phyloP scores from a whole-genome alignment of 2,329 filamentous ascomycete species.

The Davidsoniella australis region DNA sequence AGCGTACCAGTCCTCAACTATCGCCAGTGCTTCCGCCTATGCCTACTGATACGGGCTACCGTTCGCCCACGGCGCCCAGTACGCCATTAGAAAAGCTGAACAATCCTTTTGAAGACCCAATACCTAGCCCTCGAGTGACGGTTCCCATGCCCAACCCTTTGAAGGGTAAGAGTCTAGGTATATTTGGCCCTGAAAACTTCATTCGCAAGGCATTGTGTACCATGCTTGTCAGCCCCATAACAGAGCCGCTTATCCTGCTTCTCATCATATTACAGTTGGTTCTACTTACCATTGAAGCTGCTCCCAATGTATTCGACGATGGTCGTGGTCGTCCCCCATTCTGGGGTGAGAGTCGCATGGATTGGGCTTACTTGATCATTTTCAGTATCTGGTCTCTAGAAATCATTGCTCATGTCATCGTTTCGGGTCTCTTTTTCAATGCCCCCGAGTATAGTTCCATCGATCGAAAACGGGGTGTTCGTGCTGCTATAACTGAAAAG shows the following conservation, averaged over 20 bases:
- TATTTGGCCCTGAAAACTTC: conserved; percentile 65
- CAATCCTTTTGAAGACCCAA: conserved; percentile 11
- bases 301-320: conserved; percentile 48
- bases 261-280: conserved; percentile 80
- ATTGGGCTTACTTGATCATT: conserved; percentile 65
- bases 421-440: conserved; percentile 86
- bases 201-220: conserved; percentile 64
- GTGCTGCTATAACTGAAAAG: conserved; percentile 57
- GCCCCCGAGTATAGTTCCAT: conserved; percentile 83
- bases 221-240: conserved; percentile 67
- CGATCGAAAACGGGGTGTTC: conserved; percentile 58
- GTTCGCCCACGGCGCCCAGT: conserved; percentile 16
- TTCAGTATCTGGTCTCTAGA: conserved; percentile 87
- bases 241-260: conserved; percentile 71
- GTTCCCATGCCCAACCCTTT: conserved; percentile 48
- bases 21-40: conserved; percentile 10
- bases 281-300: conserved; percentile 71
- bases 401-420: conserved; percentile 65
- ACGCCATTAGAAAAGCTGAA: conserved; percentile 10
- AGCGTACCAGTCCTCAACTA: conserved; percentile 23
- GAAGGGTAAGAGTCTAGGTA: conserved; percentile 67
- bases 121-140: conserved; percentile 13
- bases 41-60: conserved; percentile 35
- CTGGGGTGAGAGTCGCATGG: conserved; percentile 55
- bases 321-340: conserved; percentile 39